Evolutionary conservation across 1,284 basidiomycete species (phyloP).

Genomic region (Tetrapyrgos nigripes): DNA sequence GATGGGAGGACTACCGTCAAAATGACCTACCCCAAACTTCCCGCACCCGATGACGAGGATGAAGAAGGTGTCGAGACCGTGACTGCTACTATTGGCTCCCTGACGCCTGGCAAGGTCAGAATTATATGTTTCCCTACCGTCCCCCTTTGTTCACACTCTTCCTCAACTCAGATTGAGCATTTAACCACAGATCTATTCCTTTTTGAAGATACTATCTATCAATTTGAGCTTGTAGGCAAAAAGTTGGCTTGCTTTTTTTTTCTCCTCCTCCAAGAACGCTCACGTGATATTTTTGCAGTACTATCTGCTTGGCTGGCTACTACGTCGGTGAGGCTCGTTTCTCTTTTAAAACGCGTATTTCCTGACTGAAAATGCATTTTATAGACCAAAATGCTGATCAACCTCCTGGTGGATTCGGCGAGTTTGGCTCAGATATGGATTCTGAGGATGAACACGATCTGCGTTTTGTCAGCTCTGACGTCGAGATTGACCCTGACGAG

Average conservation of each 20-base stretch:
- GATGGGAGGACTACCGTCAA: constrained; percentile 81
- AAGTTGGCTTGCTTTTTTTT: constrained; percentile 60
- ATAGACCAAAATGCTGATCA: constrained; percentile 61
- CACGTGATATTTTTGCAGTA: constrained; percentile 47
- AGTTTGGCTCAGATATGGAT: constrained; percentile 56
- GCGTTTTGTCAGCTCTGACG: constrained; percentile 78
- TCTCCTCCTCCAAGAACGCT: constrained; percentile 2
- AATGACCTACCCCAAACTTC: constrained; percentile 59
- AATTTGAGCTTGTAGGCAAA: constrained; percentile 83
- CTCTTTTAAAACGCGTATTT: constrained; percentile 15
- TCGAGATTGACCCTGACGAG: constrained; percentile 68
- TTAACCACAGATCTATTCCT: constrained; percentile 79
- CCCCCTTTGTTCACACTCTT: not conserved
- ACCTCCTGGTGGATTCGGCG: constrained; percentile 48
- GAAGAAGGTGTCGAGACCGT: constrained; percentile 57
- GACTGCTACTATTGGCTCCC: constrained; percentile 60
- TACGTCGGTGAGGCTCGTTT: constrained; percentile 70
- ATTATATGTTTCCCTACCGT: constrained; percentile 1
- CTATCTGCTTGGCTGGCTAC: constrained; percentile 89
- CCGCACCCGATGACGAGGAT: constrained; percentile 46
- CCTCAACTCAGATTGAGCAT: constrained; percentile 74
- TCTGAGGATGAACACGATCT: constrained; percentile 68
- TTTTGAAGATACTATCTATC: constrained; percentile 71
- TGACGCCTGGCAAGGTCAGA: constrained; percentile 76
- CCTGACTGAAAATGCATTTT: constrained; percentile 7